Conservation (phyloP, 768 basidiomycete species). For the Phaeolepiota aurea region DNA sequence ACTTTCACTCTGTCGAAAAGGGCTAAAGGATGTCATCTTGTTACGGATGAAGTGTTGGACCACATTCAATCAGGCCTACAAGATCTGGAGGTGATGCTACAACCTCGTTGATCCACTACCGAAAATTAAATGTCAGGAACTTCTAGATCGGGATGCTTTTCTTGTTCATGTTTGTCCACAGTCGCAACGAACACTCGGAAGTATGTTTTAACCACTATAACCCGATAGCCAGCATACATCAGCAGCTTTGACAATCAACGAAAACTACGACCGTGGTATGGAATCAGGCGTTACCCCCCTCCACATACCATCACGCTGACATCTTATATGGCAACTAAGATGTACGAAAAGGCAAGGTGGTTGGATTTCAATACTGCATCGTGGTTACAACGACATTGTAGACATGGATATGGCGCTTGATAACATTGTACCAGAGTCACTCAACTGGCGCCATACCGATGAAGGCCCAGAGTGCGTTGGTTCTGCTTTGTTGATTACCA, state of each 20-base stretch:
- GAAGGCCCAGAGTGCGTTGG: slow-evolving; percentile 82
- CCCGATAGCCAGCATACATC: slow-evolving; percentile 54
- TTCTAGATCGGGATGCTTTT: slow-evolving; percentile 77
- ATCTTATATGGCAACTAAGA: slow-evolving; percentile 11
- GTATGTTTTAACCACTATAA: not conserved
- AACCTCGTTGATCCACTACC: not conserved
- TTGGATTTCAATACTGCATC: not conserved
- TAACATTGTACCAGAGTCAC: slow-evolving; percentile 73
- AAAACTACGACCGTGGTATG: slow-evolving; percentile 77
- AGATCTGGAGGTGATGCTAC: slow-evolving; percentile 44
- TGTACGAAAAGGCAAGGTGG: slow-evolving; percentile 23
- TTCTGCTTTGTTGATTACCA: slow-evolving; percentile 3
- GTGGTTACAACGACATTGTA: slow-evolving; percentile 14
- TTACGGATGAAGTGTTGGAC: slow-evolving; percentile 66
- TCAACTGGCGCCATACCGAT: slow-evolving; percentile 81
- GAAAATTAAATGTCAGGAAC: not conserved
- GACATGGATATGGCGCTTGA: slow-evolving; percentile 97
- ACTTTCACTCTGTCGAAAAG: slow-evolving; percentile 57
- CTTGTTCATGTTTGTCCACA: slow-evolving; percentile 66
- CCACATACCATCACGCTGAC: slow-evolving; percentile 1
- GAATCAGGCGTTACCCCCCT: not conserved
- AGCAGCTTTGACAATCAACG: slow-evolving; percentile 77
- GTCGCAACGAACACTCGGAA: not conserved
- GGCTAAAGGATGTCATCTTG: slow-evolving; percentile 69
- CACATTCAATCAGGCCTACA: slow-evolving; percentile 66